These are phyloP conservation scores for Pleurotus cornucopiae DNA, from an alignment of 768 basidiomycete species.

Conservation along the genomic window DNA sequence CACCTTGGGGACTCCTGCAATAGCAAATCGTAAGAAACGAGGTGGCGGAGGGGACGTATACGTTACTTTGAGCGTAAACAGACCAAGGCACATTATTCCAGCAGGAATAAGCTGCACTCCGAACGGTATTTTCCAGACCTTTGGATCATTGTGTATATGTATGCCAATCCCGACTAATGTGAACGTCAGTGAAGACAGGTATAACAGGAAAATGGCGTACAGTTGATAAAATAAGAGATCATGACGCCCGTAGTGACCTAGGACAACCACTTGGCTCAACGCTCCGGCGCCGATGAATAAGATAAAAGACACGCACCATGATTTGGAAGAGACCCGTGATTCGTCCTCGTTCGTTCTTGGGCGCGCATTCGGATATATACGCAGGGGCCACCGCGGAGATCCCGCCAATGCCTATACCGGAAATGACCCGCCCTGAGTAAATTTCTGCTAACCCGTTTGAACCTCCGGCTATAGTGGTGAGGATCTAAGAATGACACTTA, in stretches of 20 bases:
- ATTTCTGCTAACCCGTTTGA: slow-evolving; percentile 60
- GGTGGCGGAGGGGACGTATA: neutral
- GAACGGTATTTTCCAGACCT: slow-evolving; percentile 70
- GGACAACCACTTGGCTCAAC: neutral
- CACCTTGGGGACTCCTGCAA: slow-evolving; percentile 72
- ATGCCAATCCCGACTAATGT: slow-evolving; percentile 53
- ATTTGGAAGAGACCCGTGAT: slow-evolving; percentile 87
- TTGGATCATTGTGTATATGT: slow-evolving; percentile 41
- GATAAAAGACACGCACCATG: slow-evolving; percentile 41
- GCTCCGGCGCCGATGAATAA: neutral
- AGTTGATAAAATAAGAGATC: slow-evolving; percentile 80
- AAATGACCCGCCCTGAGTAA: slow-evolving; percentile 76
- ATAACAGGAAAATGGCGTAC: slow-evolving; percentile 34
- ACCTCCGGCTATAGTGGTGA: slow-evolving; percentile 62
- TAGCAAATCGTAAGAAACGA: slow-evolving; percentile 16
- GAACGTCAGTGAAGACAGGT: neutral
- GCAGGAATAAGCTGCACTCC: slow-evolving; percentile 74
- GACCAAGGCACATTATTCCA: slow-evolving; percentile 63
- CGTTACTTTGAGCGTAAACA: slow-evolving; percentile 58
- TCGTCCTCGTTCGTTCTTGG: slow-evolving; percentile 81
- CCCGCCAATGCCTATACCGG: slow-evolving; percentile 78
- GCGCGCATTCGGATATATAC: slow-evolving; percentile 83
- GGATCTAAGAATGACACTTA: slow-evolving; percentile 36
- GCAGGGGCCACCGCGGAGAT: slow-evolving; percentile 83
- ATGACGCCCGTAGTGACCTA: slow-evolving; percentile 76